phyloP scores from a whole-genome alignment of 1,284 basidiomycete species.

The Trametes hirsuta region DNA sequence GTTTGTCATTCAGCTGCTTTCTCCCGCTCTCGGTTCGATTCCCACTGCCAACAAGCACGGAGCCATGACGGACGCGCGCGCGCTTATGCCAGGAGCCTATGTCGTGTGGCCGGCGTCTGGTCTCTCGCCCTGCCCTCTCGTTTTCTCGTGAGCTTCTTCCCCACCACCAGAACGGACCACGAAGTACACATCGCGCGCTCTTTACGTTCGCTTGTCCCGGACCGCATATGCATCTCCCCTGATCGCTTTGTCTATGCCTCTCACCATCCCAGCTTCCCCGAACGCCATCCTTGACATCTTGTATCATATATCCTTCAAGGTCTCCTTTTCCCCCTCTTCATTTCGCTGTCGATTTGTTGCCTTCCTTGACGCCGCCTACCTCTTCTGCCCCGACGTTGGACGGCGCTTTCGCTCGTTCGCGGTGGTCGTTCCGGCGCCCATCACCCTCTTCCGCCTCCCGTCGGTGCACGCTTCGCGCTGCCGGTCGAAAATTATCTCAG shows the following conservation, averaged over 20 bases:
- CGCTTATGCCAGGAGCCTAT: constrained; percentile 21
- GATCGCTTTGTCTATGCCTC: constrained; percentile 31
- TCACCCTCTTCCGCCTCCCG: not conserved
- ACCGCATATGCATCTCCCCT: constrained; percentile 26
- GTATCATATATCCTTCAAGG: constrained; percentile 22
- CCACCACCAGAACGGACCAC: constrained; percentile 5
- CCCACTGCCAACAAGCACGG: constrained; percentile 13
- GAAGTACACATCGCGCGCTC: constrained; percentile 21
- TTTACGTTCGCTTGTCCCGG: constrained; percentile 27
- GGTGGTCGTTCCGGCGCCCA: not conserved
- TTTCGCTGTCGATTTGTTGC: constrained; percentile 28
- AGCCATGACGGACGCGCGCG: constrained; percentile 22
- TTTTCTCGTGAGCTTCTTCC: constrained; percentile 17
- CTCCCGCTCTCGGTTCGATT: constrained; percentile 28
- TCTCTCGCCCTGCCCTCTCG: constrained; percentile 14
- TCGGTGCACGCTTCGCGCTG: constrained; percentile 18
- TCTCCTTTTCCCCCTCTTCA: constrained; percentile 19
- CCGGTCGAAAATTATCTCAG: constrained; percentile 22
- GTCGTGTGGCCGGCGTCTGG: constrained; percentile 19
- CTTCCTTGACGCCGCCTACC: not conserved
- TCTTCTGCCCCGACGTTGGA: constrained; percentile 19
- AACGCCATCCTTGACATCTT: constrained; percentile 18
- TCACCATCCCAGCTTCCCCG: constrained; percentile 18
- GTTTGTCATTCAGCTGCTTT: constrained; percentile 33
- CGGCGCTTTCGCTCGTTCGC: constrained; percentile 16